Percentiles rank a stretch among this genome's conserved stretches.
Conservation (phyloP, 176 grass and related monocot species). For the Elaeis guineensis region DNA sequence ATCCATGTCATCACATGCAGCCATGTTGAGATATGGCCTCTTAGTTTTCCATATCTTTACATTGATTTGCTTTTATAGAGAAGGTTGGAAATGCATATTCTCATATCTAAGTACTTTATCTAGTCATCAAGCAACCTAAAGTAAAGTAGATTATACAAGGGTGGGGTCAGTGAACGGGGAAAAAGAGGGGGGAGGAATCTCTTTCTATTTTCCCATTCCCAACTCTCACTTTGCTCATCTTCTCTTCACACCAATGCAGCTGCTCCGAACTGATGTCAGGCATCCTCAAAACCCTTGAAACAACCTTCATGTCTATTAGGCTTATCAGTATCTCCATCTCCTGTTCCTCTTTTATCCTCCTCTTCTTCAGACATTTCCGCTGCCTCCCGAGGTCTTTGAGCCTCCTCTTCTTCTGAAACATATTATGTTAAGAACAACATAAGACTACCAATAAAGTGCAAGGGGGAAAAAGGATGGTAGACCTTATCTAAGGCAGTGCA, state of each 20-base stretch:
- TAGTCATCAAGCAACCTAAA: constrained; percentile 27
- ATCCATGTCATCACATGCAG: constrained; percentile 33
- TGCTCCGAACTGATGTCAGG: constrained; percentile 57
- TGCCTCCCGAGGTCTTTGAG: constrained; percentile 57
- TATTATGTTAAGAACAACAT: too few species aligned
- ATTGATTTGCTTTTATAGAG: too few species aligned
- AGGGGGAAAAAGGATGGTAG: neutral
- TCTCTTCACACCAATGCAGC: constrained; percentile 90
- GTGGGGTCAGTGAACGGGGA: constrained; percentile 53
- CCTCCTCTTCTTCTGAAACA: constrained; percentile 72
- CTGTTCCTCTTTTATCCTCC: constrained; percentile 45
- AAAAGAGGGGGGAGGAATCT: constrained; percentile 73
- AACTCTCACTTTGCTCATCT: constrained; percentile 67
- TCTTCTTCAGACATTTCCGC: constrained; percentile 57
- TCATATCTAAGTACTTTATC: constrained; percentile 53
- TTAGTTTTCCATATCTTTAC: constrained; percentile 19
- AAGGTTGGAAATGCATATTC: constrained; percentile 36
- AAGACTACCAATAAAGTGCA: too few species aligned
- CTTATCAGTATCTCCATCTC: constrained; percentile 67
- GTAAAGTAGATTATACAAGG: constrained; percentile 26
- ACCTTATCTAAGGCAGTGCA: neutral
- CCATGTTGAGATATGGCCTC: constrained; percentile 27
- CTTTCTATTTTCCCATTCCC: constrained; percentile 52
- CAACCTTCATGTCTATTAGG: constrained; percentile 69
- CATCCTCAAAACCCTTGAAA: constrained; percentile 76